Evolutionary conservation across 169 alveolate genomes (phyloP), one percentile per base, ranked within the genome.

Genomic region (Amoebophrya sp.): DNA sequence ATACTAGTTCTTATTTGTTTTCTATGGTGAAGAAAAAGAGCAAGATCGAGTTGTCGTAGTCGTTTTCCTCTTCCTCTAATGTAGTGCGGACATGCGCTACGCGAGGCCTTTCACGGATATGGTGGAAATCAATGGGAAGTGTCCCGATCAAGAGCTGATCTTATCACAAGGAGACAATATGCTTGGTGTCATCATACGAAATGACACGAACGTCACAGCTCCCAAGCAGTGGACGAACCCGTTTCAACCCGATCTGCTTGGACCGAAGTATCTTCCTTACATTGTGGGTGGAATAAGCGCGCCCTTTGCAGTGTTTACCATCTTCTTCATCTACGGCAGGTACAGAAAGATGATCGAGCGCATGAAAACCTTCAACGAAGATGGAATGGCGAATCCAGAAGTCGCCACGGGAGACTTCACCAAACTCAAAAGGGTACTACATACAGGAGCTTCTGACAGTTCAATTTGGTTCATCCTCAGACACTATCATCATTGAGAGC

Each of bases 61-160:
- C n/a, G n/a, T n/a, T n/a, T n/a, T n/a, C n/a, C n/a, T n/a, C n/a
- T n/a, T n/a, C n/a, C n/a, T n/a, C n/a, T n/a, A n/a, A n/a, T n/a
- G n/a, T n/a, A n/a, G n/a, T 26, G 83, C 83, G 83, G 83, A 65
- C 26, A 6, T 65, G 83, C 83, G 83, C 3, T 65, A 65, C 83
- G 83, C 83, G 26, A 6, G 83, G 26, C 83, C 83, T 26, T 65
- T 65, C 83, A 65, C 83, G 33, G 83, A 65, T 65, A 26, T 0
- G 36, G 83, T 65, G 83, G 83, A 65, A 26, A 26, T 65, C 2
- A 65, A 65, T 36, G 83, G 83, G 3, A 29, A 65, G 83, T 65
- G 83, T 18, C 83, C 83, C 33, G 83, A 65, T 36, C 10, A 6
- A 10, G 83, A 65, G 83, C 1, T 65, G 83, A 29, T 29, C 39